Evolutionary conservation across 306 rosid genomes (phyloP).

Genomic region (Inga laurina): DNA sequence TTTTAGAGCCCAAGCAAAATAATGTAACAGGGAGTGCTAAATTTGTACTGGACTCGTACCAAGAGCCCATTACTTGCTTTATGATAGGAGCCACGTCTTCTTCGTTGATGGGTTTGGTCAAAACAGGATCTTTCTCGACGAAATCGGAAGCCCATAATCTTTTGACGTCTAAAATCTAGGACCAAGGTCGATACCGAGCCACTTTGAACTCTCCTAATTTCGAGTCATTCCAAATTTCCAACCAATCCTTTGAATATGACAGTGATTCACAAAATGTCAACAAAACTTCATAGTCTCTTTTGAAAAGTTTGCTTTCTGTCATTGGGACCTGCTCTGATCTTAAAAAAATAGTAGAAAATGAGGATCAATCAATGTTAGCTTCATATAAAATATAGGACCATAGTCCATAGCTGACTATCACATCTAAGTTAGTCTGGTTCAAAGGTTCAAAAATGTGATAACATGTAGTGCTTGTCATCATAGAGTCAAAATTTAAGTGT

Average conservation of each 20-base stretch:
- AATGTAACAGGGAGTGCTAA: not conserved
- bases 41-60: not conserved
- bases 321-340: too few relatives aligned
- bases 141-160: not conserved
- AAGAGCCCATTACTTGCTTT: not conserved
- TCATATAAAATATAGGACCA: too few relatives aligned
- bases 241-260: not conserved
- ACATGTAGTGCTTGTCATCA: too few relatives aligned
- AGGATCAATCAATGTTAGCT: too few relatives aligned
- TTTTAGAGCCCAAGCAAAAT: not conserved
- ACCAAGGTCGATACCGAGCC: too few relatives aligned
- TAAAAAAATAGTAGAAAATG: too few relatives aligned
- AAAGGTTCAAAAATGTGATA: not conserved
- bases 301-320: too few relatives aligned
- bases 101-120: not conserved
- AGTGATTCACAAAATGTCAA: not conserved
- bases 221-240: not conserved
- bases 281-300: not conserved
- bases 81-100: not conserved
- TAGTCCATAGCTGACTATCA: too few relatives aligned
- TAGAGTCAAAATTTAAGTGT: too few relatives aligned
- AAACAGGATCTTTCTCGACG: not conserved
- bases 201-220: too few relatives aligned
- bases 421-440: not conserved
- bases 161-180: not conserved